phyloP scores from a whole-genome alignment of 75 land plant species.

The Pseudotsuga menziesii region DNA sequence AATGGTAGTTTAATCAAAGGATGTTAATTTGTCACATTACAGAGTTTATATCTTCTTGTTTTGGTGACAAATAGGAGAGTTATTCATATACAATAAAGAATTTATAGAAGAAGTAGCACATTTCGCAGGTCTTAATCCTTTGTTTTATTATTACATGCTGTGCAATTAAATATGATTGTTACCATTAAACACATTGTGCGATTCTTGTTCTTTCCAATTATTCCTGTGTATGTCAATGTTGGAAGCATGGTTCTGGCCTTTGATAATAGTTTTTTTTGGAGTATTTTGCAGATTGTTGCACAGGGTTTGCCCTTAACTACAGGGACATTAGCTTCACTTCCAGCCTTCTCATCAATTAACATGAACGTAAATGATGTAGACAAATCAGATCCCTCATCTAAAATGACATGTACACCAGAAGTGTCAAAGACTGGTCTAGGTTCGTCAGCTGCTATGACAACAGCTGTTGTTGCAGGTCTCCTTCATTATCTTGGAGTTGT shows the following conservation, averaged over 20 bases:
- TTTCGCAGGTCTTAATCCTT: not conserved
- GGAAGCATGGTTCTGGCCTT: not conserved
- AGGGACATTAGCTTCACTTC: conserved; percentile 63
- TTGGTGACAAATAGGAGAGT: too few species aligned
- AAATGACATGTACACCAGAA: conserved; percentile 60
- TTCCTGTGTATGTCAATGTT: not conserved
- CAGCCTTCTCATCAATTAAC: conserved; percentile 81
- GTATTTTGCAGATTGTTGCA: conserved; percentile 66
- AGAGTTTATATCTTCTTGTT: too few species aligned
- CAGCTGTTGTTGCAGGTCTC: conserved; percentile 82
- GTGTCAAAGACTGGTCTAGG: conserved; percentile 98
- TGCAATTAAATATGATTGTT: not conserved
- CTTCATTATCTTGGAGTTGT: conserved; percentile 85
- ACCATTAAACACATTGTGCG: not conserved
- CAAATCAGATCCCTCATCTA: conserved; percentile 15
- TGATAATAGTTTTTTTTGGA: not conserved
- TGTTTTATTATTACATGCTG: not conserved
- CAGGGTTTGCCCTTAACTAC: conserved; percentile 72
- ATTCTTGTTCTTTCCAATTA: not conserved
- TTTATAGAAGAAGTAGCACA: not conserved
- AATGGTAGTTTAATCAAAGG: too few species aligned
- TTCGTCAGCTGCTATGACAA: conserved; percentile 99
- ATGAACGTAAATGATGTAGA: conserved; percentile 44
- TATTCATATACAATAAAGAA: too few species aligned
- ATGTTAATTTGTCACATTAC: too few species aligned